phyloP scores from a whole-genome alignment of 352 stramenopile species.

The Globisporangium yorkense region DNA sequence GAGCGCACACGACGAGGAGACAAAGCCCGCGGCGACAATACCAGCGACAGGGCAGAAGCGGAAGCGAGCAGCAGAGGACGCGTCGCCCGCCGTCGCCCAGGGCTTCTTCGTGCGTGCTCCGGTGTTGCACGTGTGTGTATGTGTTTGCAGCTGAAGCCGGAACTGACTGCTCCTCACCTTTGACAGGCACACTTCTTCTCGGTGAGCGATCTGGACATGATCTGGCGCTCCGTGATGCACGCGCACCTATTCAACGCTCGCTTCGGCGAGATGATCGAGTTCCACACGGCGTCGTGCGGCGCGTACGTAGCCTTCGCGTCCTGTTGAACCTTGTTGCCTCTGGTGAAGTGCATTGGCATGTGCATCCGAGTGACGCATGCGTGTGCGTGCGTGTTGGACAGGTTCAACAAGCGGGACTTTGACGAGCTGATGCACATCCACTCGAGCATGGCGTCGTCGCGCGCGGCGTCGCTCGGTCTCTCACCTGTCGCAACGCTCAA shows the following conservation, averaged over 20 bases:
- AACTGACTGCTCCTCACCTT: background rate
- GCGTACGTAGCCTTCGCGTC: slow-evolving; percentile 23
- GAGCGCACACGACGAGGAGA: background rate
- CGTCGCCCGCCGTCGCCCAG: background rate
- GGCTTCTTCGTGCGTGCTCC: background rate
- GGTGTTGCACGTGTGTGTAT: background rate
- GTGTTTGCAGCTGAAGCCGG: background rate
- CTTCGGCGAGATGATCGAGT: slow-evolving; percentile 61
- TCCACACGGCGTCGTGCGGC: slow-evolving; percentile 46
- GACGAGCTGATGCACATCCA: slow-evolving; percentile 79
- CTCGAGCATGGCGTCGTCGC: slow-evolving; percentile 28
- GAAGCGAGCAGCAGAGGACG: slow-evolving; percentile 9
- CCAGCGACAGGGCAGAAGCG: slow-evolving; percentile 6
- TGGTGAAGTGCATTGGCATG: too few relatives aligned
- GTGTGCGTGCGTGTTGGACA: slow-evolving; percentile 6
- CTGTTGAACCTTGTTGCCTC: background rate
- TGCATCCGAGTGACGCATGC: background rate
- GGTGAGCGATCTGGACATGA: slow-evolving; percentile 46
- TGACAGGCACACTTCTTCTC: slow-evolving; percentile 49
- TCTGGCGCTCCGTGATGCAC: slow-evolving; percentile 59
- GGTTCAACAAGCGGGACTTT: slow-evolving; percentile 59
- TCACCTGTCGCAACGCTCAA: slow-evolving; percentile 43
- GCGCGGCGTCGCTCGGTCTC: slow-evolving; percentile 24
- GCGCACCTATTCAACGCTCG: slow-evolving; percentile 50
- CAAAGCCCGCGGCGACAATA: slow-evolving; percentile 1